These are phyloP conservation scores for Lepraria neglecta DNA, from an alignment of 495 filamentous ascomycete genomes.

Conservation along the genomic window DNA sequence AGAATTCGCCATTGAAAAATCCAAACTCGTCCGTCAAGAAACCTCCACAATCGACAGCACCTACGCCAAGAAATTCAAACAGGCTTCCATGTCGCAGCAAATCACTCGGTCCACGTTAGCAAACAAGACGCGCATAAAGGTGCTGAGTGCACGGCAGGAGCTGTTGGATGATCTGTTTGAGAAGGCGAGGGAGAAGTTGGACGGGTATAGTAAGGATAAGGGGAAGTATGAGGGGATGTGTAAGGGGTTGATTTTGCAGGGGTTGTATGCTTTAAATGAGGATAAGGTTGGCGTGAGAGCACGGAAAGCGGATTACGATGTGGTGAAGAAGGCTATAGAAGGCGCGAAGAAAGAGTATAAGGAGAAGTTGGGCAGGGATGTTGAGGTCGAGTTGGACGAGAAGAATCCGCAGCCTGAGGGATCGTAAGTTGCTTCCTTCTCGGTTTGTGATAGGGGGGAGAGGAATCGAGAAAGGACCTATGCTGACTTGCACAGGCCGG, in stretches of 20 bases:
- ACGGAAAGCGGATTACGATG: slow-evolving; percentile 69
- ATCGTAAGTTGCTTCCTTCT: slow-evolving; percentile 56
- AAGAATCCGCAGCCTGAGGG: slow-evolving; percentile 71
- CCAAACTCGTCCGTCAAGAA: slow-evolving; percentile 93
- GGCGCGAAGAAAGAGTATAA: slow-evolving; percentile 75
- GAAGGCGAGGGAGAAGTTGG: slow-evolving; percentile 61
- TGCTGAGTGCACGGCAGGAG: slow-evolving; percentile 80
- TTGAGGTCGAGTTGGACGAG: slow-evolving; percentile 68
- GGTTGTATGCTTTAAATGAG: slow-evolving; percentile 81
- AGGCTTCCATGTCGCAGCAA: slow-evolving; percentile 93
- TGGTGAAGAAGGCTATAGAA: slow-evolving; percentile 66
- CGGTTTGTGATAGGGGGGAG: background rate
- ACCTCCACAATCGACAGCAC: slow-evolving; percentile 81
- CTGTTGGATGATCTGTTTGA: slow-evolving; percentile 91
- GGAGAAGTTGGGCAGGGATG: slow-evolving; percentile 56
- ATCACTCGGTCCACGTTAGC: slow-evolving; percentile 88
- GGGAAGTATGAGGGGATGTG: slow-evolving; percentile 66
- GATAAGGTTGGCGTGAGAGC: slow-evolving; percentile 62
- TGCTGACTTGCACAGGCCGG: slow-evolving; percentile 54
- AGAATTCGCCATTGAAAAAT: slow-evolving; percentile 97
- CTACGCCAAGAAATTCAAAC: slow-evolving; percentile 98
- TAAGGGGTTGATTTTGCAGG: slow-evolving; percentile 80
- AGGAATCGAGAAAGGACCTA: background rate
- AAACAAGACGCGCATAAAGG: slow-evolving; percentile 87
- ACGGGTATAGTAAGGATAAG: slow-evolving; percentile 57